Evolutionary conservation across 257 asterid species (phyloP), one percentile per base, ranked within the genome.

Genomic region (Salvia hispanica): DNA sequence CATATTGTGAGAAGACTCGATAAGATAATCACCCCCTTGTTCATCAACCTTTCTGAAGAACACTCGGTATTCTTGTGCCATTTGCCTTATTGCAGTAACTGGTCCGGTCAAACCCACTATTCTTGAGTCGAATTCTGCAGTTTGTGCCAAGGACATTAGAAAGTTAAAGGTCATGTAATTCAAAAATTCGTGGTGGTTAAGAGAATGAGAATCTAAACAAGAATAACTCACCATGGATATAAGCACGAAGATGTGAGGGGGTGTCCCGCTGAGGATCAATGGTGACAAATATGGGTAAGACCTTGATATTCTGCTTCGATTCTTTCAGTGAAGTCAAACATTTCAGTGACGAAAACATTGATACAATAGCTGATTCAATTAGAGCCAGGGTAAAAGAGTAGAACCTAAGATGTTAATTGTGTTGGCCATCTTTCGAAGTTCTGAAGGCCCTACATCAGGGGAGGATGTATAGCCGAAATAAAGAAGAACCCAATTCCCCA

Each of bases 391-490:
- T 51, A 50, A 9, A 73, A 16, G 75, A 74, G 71, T 34, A 58
- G 59, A 76, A 93, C 99, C 99, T 91, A 94, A 74, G 54, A 74
- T 72, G 47, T 79, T 77, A 62, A 87, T 72, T 48, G 93, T 63
- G 74, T 79, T 80, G 68, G 89, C 95, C 97, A 91, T 88, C 83
- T 94, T 94, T 67, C 76, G 90, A 79, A 88, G 86, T 82, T 91
- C 99, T 34, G 95, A 87, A 15, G 99, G 97, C 69, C 99, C 99
- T 78, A 88, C 78, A 79, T 94, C 99, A 43, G 99, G 99, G 71
- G 99, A 94, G 45, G 96, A 87, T 72, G 97, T 94, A 74, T 91
- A 91, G 53, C 96, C 96, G 28, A 94, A 94, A 77, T 88, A 88
- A 56, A 94, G 66, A 67, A 94, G 95, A 79, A 91, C 88, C 97